Evolutionary conservation across 1,139 yeast species (phyloP).

Genomic region (Magnusiomyces ingens): DNA sequence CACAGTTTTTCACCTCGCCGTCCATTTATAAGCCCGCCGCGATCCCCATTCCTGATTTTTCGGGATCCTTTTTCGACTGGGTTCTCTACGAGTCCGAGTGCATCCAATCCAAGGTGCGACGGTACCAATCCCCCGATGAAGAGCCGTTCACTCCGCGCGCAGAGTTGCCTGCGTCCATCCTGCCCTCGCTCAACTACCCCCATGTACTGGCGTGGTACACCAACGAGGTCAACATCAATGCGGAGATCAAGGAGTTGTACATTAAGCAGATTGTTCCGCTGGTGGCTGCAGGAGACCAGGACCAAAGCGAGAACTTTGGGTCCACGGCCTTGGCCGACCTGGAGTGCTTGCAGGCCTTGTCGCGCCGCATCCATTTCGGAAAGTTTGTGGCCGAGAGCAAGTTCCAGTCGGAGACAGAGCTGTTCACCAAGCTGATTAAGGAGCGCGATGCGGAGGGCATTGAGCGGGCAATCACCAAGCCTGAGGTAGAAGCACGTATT

Average conservation of each 20-base stretch:
- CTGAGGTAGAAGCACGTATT: conserved; percentile 79
- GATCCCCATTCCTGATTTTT: conserved; percentile 56
- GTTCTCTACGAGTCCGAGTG: conserved; percentile 67
- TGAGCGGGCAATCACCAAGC: conserved; percentile 73
- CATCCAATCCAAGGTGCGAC: conserved; percentile 60
- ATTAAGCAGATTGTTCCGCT: conserved; percentile 65
- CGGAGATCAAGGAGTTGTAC: conserved; percentile 59
- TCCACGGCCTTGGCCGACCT: conserved; percentile 81
- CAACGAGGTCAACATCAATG: conserved; percentile 69
- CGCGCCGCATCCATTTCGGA: conserved; percentile 95
- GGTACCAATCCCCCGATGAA: conserved; percentile 95
- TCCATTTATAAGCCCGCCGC: conserved; percentile 61
- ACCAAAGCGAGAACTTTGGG: conserved; percentile 81
- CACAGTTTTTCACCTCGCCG: conserved; percentile 74
- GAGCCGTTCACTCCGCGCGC: conserved; percentile 52
- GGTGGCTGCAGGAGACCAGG: conserved; percentile 52
- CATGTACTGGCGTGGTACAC: conserved; percentile 66
- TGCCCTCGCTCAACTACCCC: conserved; percentile 79
- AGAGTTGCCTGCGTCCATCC: conserved; percentile 54
- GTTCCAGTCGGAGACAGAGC: conserved; percentile 59
- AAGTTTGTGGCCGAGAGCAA: conserved; percentile 96
- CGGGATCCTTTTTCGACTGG: conserved; percentile 87
- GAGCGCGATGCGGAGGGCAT: conserved; percentile 65
- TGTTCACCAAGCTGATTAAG: conserved; percentile 57
- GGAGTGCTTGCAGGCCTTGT: conserved; percentile 76